Percentiles rank a stretch among this genome's conserved stretches.
Evolutionary conservation across 2,329 filamentous ascomycete species (phyloP).

Genomic region (Fonsecaea pugnacius): DNA sequence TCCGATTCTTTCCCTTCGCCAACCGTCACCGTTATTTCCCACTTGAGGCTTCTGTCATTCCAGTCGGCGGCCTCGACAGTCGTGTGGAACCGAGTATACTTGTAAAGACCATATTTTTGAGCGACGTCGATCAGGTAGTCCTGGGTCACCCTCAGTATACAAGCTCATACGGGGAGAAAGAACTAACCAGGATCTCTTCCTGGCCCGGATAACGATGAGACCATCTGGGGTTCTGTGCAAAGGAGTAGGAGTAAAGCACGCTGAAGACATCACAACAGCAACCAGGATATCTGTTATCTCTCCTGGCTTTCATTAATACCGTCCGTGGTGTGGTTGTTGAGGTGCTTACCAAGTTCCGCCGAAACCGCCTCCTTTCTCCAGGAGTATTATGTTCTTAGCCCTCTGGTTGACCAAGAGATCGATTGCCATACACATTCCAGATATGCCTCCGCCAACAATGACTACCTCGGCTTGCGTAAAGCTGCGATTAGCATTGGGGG

Average conservation of each 20-base stretch:
- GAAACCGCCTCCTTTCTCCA: constrained; percentile 62
- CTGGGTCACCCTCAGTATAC: constrained; percentile 35
- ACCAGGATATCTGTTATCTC: constrained; percentile 47
- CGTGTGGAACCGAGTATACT: constrained; percentile 63
- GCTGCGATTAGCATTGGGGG: constrained; percentile 14
- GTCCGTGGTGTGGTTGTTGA: neutral
- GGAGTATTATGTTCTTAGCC: constrained; percentile 61
- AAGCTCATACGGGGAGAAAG: neutral
- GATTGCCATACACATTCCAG: constrained; percentile 49
- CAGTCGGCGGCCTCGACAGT: constrained; percentile 59
- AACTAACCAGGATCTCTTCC: constrained; percentile 59
- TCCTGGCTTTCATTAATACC: constrained; percentile 5
- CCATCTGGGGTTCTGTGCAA: constrained; percentile 64
- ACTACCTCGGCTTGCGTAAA: constrained; percentile 52
- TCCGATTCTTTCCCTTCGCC: constrained; percentile 61
- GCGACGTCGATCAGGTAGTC: constrained; percentile 53
- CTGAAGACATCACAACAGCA: constrained; percentile 60
- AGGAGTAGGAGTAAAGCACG: constrained; percentile 63
- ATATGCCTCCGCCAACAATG: constrained; percentile 61
- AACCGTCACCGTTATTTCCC: constrained; percentile 55
- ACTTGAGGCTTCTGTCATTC: constrained; percentile 61
- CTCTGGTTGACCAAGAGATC: constrained; percentile 56
- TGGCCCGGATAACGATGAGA: constrained; percentile 63
- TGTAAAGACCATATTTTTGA: constrained; percentile 49
- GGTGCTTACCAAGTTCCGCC: constrained; percentile 31